Evolutionary conservation across 352 stramenopile species (phyloP).

Genomic region (Globisporangium okanoganense): DNA sequence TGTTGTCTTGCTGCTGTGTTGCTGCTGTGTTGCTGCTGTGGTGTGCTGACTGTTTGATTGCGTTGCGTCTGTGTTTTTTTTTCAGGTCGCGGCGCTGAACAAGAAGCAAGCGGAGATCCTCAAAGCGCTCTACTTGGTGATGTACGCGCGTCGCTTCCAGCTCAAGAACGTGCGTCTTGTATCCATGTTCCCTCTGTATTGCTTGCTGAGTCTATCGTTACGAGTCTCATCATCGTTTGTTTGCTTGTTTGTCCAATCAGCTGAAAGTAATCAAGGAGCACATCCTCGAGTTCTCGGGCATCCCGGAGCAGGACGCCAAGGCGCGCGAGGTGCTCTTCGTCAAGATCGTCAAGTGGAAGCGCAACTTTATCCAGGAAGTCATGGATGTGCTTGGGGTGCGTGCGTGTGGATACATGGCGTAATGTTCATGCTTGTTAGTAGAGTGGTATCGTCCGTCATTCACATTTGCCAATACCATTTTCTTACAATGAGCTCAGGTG

Average conservation of each 20-base stretch:
- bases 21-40: background rate
- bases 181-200: background rate
- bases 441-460: background rate
- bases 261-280: conserved; percentile 80
- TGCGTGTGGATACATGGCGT: background rate
- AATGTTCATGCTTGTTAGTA: background rate
- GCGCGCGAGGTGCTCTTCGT: conserved; percentile 47
- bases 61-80: background rate
- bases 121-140: conserved; percentile 78
- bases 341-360: conserved; percentile 71
- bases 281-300: conserved; percentile 73
- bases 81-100: conserved; percentile 51
- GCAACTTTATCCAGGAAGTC: conserved; percentile 63
- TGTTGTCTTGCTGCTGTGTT: background rate
- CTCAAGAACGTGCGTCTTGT: conserved; percentile 59
- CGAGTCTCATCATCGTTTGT: background rate
- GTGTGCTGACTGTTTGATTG: background rate
- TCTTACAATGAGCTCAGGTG: conserved; percentile 49
- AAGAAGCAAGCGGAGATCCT: conserved; percentile 74
- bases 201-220: too few species aligned
- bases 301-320: conserved; percentile 60
- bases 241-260: conserved; percentile 20
- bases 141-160: conserved; percentile 78
- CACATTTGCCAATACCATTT: background rate
- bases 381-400: conserved; percentile 76